Base-by-base conservation (phyloP, 805 yeast species). In the Ogataea degrootiae region DNA sequence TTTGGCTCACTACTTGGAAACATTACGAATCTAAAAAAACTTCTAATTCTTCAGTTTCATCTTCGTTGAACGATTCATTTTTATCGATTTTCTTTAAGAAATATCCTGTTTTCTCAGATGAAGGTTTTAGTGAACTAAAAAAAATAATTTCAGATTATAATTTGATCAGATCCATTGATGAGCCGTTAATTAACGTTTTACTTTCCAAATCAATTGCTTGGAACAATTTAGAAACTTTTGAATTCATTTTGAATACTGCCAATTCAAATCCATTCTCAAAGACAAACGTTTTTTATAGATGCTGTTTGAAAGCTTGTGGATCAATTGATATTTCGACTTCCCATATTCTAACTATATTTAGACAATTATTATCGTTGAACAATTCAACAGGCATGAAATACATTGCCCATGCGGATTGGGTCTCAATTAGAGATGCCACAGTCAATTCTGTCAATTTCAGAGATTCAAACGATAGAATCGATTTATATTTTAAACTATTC, bases 361-460 rank as follows among this genome's bases (percentile, higher is more conserved):
- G 63, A 48, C 65, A 65, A 39, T 54, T 67, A 22, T 48, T 67
- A 34, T 48, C 52, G 37, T 74, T 79, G 53, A 81, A 83, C 49
- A 77, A 75, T 34, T 66, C 65, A 41, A 74, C 72, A 43, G 80
- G 81, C 11, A 79, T 77, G 66, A 68, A 65, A 37, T 84, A 82
- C 60, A 82, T 86, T 55, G 90, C 92, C 6, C 82, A 80, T 62
- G 92, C 94, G 11, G 92, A 85, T 67, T 86, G 92, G 92, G 84
- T 87, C 37, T 85, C 92, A 2, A 65, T 87, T 48, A 79, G 91
- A 69, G 90, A 83, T 63, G 87, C 92, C 19, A 86, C 94, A 6
- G 71, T 80, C 39, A 68, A 69, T 49, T 73, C 83, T 4, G 53
- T 60, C 36, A 64, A 46, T 12, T 61, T 64, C 46, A 46, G 44